Evolutionary conservation across 2,329 filamentous ascomycete genomes (phyloP).

Genomic region (Emericellopsis cladophorae): DNA sequence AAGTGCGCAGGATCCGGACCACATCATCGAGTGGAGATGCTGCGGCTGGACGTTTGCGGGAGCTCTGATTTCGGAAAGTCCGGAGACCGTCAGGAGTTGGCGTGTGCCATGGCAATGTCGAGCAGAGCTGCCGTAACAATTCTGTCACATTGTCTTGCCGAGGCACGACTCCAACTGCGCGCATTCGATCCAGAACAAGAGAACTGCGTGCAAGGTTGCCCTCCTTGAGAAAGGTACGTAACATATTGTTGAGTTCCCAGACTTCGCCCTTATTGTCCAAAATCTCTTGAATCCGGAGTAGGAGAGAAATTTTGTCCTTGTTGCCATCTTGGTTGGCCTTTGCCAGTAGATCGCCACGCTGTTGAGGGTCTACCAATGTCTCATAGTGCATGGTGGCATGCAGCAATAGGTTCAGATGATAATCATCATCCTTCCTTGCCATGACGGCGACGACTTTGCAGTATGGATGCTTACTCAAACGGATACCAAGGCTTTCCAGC

Average conservation of each 20-base stretch:
- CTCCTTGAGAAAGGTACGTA: slow-evolving; percentile 6
- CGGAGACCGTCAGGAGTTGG: too few relatives aligned
- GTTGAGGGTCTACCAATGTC: slow-evolving; percentile 16
- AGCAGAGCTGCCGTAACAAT: slow-evolving; percentile 7
- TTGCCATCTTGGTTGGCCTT: slow-evolving; percentile 18
- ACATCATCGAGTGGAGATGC: slow-evolving; percentile 14
- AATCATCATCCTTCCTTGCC: slow-evolving; percentile 40
- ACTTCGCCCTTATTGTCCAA: slow-evolving; percentile 1
- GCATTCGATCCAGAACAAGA: slow-evolving; percentile 18
- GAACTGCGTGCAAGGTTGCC: slow-evolving; percentile 10
- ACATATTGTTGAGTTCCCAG: slow-evolving; percentile 11
- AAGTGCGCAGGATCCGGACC: slow-evolving; percentile 13
- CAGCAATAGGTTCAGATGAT: slow-evolving; percentile 30
- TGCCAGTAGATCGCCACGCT: slow-evolving; percentile 24
- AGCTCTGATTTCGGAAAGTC: too few relatives aligned
- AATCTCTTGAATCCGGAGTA: slow-evolving; percentile 24
- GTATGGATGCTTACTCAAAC: slow-evolving; percentile 50
- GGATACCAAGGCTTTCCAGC: slow-evolving; percentile 50
- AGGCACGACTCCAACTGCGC: slow-evolving; percentile 13
- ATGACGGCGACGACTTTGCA: slow-evolving; percentile 52
- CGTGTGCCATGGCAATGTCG: too few relatives aligned
- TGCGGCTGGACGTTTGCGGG: slow-evolving; percentile 6
- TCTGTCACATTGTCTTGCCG: slow-evolving; percentile 12
- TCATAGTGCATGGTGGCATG: slow-evolving; percentile 41
- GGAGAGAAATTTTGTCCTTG: slow-evolving; percentile 25